These are phyloP conservation scores for Yamadazyma membranifaciens DNA, from an alignment of 1,139 yeast genomes.

Conservation along the genomic window DNA sequence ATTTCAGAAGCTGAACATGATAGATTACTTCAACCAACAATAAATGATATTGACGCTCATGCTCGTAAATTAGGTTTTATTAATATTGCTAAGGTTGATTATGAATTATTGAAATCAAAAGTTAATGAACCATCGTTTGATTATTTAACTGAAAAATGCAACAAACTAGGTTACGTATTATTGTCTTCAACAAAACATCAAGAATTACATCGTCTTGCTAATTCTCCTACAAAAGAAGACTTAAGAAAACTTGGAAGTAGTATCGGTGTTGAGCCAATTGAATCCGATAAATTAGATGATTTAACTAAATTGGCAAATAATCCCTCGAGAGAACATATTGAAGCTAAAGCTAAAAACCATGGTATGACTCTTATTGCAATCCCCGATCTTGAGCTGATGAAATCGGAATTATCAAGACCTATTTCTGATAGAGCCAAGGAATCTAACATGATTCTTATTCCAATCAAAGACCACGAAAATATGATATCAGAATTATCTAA, in stretches of 20 bases:
- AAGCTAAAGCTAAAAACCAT: conserved; percentile 18
- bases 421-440: conserved; percentile 12
- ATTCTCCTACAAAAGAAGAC: conserved; percentile 16
- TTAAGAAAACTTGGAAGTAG: conserved; percentile 11
- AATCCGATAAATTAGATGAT: conserved; percentile 12
- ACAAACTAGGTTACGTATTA: conserved; percentile 11
- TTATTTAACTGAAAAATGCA: conserved; percentile 18
- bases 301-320: conserved; percentile 10
- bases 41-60: conserved; percentile 10
- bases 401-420: conserved; percentile 7
- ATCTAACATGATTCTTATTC: conserved; percentile 7
- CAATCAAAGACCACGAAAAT: conserved; percentile 8
- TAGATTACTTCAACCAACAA: conserved; percentile 13
- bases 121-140: conserved; percentile 20
- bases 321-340: conserved; percentile 18
- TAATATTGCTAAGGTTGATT: conserved; percentile 20
- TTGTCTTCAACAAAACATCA: conserved; percentile 8
- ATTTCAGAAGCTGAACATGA: conserved; percentile 20
- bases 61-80: conserved; percentile 11
- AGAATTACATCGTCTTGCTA: conserved; percentile 7
- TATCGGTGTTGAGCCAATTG: conserved; percentile 17
- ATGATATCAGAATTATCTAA: conserved; percentile 7
- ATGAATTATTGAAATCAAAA: conserved; percentile 13
- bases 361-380: conserved; percentile 20
- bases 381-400: conserved; percentile 11